Evolutionary conservation across 108 stramenopile genomes (phyloP).

Genomic region (Fragilaria radians): DNA sequence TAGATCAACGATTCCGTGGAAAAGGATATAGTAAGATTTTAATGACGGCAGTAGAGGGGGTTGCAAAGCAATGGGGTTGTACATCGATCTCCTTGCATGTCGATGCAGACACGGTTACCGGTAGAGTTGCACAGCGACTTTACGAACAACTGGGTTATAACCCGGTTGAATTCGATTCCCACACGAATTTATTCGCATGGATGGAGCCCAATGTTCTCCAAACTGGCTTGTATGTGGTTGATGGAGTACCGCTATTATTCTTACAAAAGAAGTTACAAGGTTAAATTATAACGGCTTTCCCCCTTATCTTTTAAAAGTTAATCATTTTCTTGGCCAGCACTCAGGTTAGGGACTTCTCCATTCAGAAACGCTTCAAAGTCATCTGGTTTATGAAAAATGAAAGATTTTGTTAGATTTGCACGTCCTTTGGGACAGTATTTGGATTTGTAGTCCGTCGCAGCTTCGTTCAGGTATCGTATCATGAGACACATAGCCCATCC

Average conservation of each 20-base stretch:
- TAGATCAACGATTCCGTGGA: conserved; percentile 42
- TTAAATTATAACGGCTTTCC: background rate
- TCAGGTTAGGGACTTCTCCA: conserved; percentile 5
- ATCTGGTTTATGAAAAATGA: conserved; percentile 7
- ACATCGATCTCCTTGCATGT: conserved; percentile 49
- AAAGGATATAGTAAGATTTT: conserved; percentile 48
- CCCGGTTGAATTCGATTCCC: conserved; percentile 2
- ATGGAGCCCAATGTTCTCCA: background rate
- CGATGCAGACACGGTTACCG: conserved; percentile 49
- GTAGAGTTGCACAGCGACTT: conserved; percentile 36
- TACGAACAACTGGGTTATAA: conserved; percentile 50
- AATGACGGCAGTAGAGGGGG: conserved; percentile 57
- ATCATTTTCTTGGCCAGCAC: background rate
- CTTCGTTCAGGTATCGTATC: conserved; percentile 14
- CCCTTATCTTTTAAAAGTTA: background rate
- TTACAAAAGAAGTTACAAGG: background rate
- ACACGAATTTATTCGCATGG: background rate
- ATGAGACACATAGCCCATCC: conserved; percentile 8
- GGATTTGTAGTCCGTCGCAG: conserved; percentile 3
- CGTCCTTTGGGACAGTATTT: conserved; percentile 1
- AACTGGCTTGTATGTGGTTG: background rate
- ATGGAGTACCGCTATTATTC: background rate
- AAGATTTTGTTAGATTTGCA: background rate
- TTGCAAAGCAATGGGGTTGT: conserved; percentile 54
- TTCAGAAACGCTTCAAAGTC: background rate